Evolutionary conservation across 768 basidiomycete genomes (phyloP).

Genomic region (Suillus spraguei): DNA sequence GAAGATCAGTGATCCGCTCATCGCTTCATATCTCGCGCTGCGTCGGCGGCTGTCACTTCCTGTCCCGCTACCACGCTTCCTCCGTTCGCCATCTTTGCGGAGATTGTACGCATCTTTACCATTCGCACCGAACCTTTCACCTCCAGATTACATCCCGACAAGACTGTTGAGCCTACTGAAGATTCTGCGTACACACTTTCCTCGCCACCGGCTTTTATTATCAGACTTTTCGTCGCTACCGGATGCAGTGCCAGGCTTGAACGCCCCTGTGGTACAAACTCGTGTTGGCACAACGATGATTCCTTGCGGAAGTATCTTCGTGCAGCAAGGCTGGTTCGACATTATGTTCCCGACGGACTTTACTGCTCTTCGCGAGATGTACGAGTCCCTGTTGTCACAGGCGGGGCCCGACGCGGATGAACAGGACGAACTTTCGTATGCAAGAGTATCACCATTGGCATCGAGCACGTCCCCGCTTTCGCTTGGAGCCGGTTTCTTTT

Average conservation of each 20-base stretch:
- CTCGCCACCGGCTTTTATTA: conserved; percentile 90
- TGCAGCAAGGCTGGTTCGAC: conserved; percentile 95
- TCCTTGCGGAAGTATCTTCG: conserved; percentile 87
- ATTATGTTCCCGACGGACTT: conserved; percentile 99
- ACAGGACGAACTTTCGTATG: conserved; percentile 23
- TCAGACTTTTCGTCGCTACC: conserved; percentile 92
- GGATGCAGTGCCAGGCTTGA: conserved; percentile 67
- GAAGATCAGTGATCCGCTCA: conserved; percentile 82
- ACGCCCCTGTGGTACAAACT: conserved; percentile 95
- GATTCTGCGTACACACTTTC: conserved; percentile 81
- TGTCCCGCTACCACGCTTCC: conserved; percentile 59
- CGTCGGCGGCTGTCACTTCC: conserved; percentile 61
- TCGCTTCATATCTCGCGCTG: conserved; percentile 73
- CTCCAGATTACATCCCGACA: conserved; percentile 91
- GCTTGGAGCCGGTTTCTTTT: conserved; percentile 70
- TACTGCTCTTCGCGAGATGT: conserved; percentile 82
- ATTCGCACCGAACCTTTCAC: conserved; percentile 87
- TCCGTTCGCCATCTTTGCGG: conserved; percentile 57
- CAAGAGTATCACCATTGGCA: conserved; percentile 55
- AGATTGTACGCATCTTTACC: conserved; percentile 72
- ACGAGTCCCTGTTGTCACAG: conserved; percentile 77
- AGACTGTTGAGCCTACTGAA: conserved; percentile 84
- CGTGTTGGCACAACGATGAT: conserved; percentile 83
- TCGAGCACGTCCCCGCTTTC: conserved; percentile 50
- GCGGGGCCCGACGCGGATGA: conserved; percentile 26